Conservation (phyloP, 2,329 filamentous ascomycete species). For the Paraconiothyrium sp. region DNA sequence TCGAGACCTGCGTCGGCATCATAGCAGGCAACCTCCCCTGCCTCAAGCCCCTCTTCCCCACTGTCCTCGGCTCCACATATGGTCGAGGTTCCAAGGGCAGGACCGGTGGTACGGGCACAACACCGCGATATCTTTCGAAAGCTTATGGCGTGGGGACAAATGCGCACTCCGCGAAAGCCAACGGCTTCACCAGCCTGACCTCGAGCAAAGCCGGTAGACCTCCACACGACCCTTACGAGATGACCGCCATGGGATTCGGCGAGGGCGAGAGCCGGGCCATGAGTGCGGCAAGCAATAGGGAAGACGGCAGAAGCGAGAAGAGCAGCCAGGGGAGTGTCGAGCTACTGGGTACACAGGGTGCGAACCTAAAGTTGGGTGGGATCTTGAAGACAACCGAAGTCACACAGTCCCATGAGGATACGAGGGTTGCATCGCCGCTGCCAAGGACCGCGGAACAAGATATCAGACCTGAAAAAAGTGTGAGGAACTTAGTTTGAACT, state of each 20-base stretch:
- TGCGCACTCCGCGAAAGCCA: constrained; percentile 17
- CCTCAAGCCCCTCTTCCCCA: constrained; percentile 54
- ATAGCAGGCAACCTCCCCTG: constrained; percentile 56
- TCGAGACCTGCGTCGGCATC: constrained; percentile 57
- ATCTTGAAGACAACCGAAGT: constrained; percentile 23
- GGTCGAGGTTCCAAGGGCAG: constrained; percentile 29
- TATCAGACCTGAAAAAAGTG: constrained; percentile 1
- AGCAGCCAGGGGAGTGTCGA: constrained; percentile 20
- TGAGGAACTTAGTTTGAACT: constrained; percentile 1
- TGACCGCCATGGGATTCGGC: constrained; percentile 26
- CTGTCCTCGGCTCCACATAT: constrained; percentile 45
- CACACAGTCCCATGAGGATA: background rate
- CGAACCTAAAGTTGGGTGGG: constrained; percentile 8
- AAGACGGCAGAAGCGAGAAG: constrained; percentile 15
- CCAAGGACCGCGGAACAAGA: constrained; percentile 7
- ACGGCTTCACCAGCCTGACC: constrained; percentile 21
- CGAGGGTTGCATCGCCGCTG: background rate
- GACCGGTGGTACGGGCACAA: constrained; percentile 21
- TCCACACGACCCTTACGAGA: constrained; percentile 14
- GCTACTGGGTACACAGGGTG: constrained; percentile 6
- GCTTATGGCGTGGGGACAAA: constrained; percentile 31
- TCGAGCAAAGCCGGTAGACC: constrained; percentile 11
- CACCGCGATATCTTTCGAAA: constrained; percentile 24
- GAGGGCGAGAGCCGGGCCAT: background rate
- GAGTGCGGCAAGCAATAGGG: constrained; percentile 7